Evolutionary conservation across 257 asterid species (phyloP).

Genomic region (Nicotiana paniculata): DNA sequence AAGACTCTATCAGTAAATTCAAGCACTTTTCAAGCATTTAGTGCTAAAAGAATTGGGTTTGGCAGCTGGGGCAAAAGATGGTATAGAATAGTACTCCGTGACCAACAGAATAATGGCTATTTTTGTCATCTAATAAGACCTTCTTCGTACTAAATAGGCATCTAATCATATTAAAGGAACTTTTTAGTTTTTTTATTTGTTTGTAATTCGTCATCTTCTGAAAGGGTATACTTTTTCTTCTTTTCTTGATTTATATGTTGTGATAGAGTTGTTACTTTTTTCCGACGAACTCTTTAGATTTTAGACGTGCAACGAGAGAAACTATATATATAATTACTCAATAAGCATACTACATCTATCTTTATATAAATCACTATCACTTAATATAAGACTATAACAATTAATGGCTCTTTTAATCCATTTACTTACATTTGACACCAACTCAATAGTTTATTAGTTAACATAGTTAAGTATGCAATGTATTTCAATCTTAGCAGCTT

Average conservation of each 20-base stretch:
- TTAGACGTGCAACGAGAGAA: too few relatives aligned
- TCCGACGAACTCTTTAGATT: neutral
- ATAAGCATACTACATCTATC: too few relatives aligned
- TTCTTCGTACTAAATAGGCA: neutral
- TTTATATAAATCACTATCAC: too few relatives aligned
- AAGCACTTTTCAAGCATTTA: neutral
- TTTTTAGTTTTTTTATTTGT: neutral
- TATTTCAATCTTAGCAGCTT: neutral
- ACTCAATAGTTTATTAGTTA: too few relatives aligned
- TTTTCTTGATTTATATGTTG: neutral
- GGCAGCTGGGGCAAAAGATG: neutral
- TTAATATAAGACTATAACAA: too few relatives aligned
- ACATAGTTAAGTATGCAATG: too few relatives aligned
- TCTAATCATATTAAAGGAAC: neutral
- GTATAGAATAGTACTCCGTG: constrained; percentile 22
- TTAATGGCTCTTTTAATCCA: too few relatives aligned
- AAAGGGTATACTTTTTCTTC: neutral
- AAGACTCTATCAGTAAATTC: neutral
- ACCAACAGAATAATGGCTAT: constrained; percentile 33
- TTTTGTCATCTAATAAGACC: constrained; percentile 37
- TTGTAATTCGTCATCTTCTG: constrained; percentile 8
- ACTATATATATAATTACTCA: too few relatives aligned
- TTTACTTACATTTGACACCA: too few relatives aligned
- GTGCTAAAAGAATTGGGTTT: neutral
- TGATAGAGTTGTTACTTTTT: neutral